Evolutionary conservation across 371 early-diverging fungal species (phyloP).

Genomic region (Thermomucor indicae-seudaticae): DNA sequence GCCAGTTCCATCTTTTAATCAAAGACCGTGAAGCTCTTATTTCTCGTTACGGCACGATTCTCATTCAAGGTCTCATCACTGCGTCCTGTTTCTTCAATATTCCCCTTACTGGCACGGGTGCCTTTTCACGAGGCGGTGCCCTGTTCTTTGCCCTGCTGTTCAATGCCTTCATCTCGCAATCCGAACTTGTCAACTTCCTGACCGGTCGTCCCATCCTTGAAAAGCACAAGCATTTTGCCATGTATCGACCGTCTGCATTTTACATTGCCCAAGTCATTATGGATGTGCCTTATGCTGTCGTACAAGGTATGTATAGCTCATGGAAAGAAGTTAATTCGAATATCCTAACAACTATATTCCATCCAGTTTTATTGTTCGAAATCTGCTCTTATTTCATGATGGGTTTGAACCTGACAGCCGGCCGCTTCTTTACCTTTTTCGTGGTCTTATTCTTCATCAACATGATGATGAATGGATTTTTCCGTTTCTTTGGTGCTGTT

Average conservation of each 20-base stretch:
- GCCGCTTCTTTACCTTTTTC: constrained; percentile 44
- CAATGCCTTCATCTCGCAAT: constrained; percentile 48
- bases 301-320: constrained; percentile 28
- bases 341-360: background rate
- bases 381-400: constrained; percentile 45
- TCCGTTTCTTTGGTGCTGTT: constrained; percentile 47
- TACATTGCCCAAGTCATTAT: constrained; percentile 54
- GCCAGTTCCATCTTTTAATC: constrained; percentile 44
- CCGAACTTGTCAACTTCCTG: constrained; percentile 47
- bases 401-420: constrained; percentile 39
- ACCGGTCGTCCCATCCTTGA: constrained; percentile 58
- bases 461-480: constrained; percentile 41
- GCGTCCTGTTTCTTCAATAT: constrained; percentile 63
- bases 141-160: constrained; percentile 55
- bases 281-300: constrained; percentile 35
- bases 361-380: constrained; percentile 14
- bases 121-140: constrained; percentile 68
- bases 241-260: constrained; percentile 62
- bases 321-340: background rate
- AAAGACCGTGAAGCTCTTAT: constrained; percentile 43
- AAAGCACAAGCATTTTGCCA: constrained; percentile 64
- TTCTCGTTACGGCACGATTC: constrained; percentile 49
- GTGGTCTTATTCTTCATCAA: constrained; percentile 31
- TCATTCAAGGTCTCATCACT: constrained; percentile 62
- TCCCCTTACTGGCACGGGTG: constrained; percentile 45